A percentile compares a stretch with the other conserved stretches of the same genome.
phyloP scores from a whole-genome alignment of 495 filamentous ascomycete species.

The Penicillium paxilli region DNA sequence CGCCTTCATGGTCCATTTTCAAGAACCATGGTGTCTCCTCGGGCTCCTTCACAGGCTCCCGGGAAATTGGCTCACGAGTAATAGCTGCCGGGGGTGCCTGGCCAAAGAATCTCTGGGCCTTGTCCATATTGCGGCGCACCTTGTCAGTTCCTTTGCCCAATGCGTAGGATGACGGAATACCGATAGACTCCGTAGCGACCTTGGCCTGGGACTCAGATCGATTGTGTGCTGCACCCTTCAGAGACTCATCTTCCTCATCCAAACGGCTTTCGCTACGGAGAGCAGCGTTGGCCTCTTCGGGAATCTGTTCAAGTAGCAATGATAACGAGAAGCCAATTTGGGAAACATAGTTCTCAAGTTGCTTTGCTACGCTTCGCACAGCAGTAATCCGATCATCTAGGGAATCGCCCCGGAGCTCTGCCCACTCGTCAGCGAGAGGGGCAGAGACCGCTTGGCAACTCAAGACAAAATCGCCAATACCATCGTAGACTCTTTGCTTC shows the following conservation, averaged over 20 bases:
- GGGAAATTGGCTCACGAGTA: constrained; percentile 42
- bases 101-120: constrained; percentile 86
- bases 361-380: constrained; percentile 69
- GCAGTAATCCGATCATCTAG: constrained; percentile 85
- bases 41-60: constrained; percentile 49
- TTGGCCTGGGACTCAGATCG: constrained; percentile 38
- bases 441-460: constrained; percentile 85
- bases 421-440: constrained; percentile 93
- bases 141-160: constrained; percentile 58
- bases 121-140: constrained; percentile 70
- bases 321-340: constrained; percentile 87
- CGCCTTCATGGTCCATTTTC: constrained; percentile 83
- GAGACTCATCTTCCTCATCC: constrained; percentile 30
- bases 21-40: constrained; percentile 84
- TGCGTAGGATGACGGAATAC: constrained; percentile 67
- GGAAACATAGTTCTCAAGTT: constrained; percentile 81
- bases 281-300: constrained; percentile 33
- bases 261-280: constrained; percentile 39
- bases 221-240: constrained; percentile 27
- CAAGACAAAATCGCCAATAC: constrained; percentile 83
- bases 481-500: constrained; percentile 91
- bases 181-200: constrained; percentile 40
- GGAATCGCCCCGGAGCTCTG: constrained; percentile 83
- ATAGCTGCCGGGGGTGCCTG: constrained; percentile 66
- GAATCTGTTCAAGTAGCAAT: constrained; percentile 78